Evolutionary conservation across 2,329 filamentous ascomycete species (phyloP).

Genomic region (Immersiporthe knoxdaviesiana): DNA sequence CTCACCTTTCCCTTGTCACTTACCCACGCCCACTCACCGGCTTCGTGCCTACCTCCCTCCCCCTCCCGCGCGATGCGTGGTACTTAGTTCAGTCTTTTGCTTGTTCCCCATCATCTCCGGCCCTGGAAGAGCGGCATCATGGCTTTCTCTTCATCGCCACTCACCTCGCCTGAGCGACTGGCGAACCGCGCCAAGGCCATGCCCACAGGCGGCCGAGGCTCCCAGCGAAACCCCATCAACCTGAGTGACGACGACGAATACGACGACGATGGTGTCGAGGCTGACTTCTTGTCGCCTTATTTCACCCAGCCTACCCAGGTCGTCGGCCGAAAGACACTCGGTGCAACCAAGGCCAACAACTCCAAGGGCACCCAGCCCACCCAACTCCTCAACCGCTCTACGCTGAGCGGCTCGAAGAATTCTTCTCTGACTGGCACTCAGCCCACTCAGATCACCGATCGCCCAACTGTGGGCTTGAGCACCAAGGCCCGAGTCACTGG

Average conservation of each 20-base stretch:
- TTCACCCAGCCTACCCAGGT: constrained; percentile 40
- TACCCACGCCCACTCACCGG: background rate
- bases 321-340: constrained; percentile 31
- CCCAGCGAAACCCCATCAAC: constrained; percentile 15
- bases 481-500: background rate
- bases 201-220: constrained; percentile 18
- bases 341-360: background rate
- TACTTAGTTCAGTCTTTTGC: background rate
- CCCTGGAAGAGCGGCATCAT: constrained; percentile 1
- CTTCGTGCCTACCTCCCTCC: background rate
- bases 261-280: constrained; percentile 17
- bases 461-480: constrained; percentile 39
- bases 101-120: background rate
- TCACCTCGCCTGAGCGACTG: constrained; percentile 24
- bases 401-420: constrained; percentile 31
- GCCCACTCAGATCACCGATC: constrained; percentile 51
- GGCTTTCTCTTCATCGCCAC: constrained; percentile 24
- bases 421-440: constrained; percentile 50
- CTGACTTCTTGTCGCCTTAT: constrained; percentile 43
- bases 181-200: constrained; percentile 2
- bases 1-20: background rate
- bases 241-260: constrained; percentile 23
- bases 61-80: background rate
- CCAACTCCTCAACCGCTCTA: constrained; percentile 30
- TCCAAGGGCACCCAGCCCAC: constrained; percentile 33